Evolutionary conservation across 768 basidiomycete species (phyloP), one percentile per base, ranked within the genome.

Genomic region (Ramaria rubella): DNA sequence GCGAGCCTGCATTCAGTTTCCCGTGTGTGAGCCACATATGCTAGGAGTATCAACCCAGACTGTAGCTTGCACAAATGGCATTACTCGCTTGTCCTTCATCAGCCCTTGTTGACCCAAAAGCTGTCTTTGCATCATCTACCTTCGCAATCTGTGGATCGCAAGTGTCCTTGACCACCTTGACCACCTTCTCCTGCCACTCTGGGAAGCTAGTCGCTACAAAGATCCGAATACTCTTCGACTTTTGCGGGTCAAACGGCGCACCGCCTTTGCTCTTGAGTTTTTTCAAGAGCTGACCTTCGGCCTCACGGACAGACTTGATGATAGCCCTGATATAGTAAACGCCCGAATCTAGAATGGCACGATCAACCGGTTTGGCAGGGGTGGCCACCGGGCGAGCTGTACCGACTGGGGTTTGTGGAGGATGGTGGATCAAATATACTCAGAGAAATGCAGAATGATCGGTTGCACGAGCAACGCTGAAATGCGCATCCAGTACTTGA

Each of bases 11-110:
- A 15, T 52, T 24, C 5, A 44, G n/a, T n/a, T 3, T 31, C 36
- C 48, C 45, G 33, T 26, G 57, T 54, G 65, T n/a, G 38, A 38
- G 8, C 24, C 19, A 50, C n/a, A n/a, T n/a, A 27, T 3, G 17
- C 23, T 8, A 51, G 50, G n/a, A 31, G 11, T 44, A 27, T 30
- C 29, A 9, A 45, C 21, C 19, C 55, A 40, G 46, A 38, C 5
- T 11, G 97, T 89, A 29, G 78, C 73, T 58, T 95, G 90, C 45
- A 94, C 82, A 72, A 95, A 97, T 5, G 94, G 94, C 95, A 97
- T 98, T 40, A 80, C 80, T 40, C 85, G 82, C 76, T 98, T 98
- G 73, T 98, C 93, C 79, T 96, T 97, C 73, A 94, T 85, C 68
- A 97, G 67, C 4, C 90, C 93, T 21, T 76, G 78, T 67, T 81